These are phyloP conservation scores for Boletus pseudo-olivaceus DNA, from an alignment of 768 basidiomycete species.

Conservation along the genomic window DNA sequence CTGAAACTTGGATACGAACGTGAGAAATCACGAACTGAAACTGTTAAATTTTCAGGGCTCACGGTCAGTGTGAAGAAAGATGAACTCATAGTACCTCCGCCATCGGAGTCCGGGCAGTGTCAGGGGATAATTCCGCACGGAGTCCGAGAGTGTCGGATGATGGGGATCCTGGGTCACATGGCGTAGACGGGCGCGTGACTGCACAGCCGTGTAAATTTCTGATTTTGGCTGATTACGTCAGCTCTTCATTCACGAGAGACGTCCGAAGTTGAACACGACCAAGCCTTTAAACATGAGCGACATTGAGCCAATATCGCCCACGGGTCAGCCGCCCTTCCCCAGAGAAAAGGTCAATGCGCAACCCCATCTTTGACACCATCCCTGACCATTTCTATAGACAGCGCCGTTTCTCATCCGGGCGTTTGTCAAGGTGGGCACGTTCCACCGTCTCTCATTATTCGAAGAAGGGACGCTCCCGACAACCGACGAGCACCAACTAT, in stretches of 20 bases:
- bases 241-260: too few species aligned
- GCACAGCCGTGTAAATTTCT: too few species aligned
- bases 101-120: too few species aligned
- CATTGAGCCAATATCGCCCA: slow-evolving; percentile 40
- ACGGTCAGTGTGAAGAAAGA: not conserved
- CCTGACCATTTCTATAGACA: slow-evolving; percentile 42
- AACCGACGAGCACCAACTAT: slow-evolving; percentile 79
- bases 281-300: slow-evolving; percentile 25
- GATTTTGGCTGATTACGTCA: too few species aligned
- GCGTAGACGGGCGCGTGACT: too few species aligned
- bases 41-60: not conserved
- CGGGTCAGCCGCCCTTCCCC: slow-evolving; percentile 46
- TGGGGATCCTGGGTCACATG: too few species aligned
- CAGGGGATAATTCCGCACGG: too few species aligned
- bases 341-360: slow-evolving; percentile 50
- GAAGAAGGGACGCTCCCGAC: slow-evolving; percentile 76
- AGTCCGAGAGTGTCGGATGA: too few species aligned
- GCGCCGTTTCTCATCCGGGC: slow-evolving; percentile 79
- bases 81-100: too few species aligned
- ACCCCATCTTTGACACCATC: not conserved
- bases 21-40: too few species aligned
- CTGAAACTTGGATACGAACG: too few species aligned
- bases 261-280: not conserved
- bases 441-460: slow-evolving; percentile 70
- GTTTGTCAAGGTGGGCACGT: slow-evolving; percentile 78